These are phyloP conservation scores for Rhodomyrtus psidioides DNA, from an alignment of 441 rosid genomes.

Conservation along the genomic window DNA sequence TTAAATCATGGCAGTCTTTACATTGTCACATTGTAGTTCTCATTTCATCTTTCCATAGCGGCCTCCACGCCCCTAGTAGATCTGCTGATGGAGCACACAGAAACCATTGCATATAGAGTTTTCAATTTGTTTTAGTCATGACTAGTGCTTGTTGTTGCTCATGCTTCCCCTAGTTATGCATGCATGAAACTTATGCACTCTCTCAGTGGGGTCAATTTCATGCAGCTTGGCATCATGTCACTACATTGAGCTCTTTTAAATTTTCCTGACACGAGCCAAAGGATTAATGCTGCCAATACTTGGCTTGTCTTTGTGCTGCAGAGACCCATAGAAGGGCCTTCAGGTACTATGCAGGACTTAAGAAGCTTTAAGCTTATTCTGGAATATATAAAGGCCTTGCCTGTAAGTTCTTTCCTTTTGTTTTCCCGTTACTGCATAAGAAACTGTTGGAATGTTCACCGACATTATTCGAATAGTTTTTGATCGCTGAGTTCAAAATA, in stretches of 20 bases:
- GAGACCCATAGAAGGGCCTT: slow-evolving; percentile 69
- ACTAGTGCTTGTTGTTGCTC: neutral
- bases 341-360: slow-evolving; percentile 59
- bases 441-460: neutral
- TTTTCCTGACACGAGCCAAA: neutral
- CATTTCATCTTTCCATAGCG: neutral
- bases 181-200: neutral
- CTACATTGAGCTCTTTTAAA: neutral
- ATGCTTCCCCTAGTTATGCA: neutral
- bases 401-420: slow-evolving; percentile 39
- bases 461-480: neutral
- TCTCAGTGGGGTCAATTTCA: neutral
- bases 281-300: neutral
- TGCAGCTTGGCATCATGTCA: neutral
- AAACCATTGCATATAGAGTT: neutral
- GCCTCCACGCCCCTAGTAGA: neutral
- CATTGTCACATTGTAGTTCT: neutral
- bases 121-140: neutral
- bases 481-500: neutral
- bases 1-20: neutral
- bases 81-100: neutral
- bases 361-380: slow-evolving; percentile 82
- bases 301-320: slow-evolving; percentile 21
- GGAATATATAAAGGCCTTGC: slow-evolving; percentile 91
- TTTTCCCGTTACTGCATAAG: neutral